Evolutionary conservation across 2,329 filamentous ascomycete species (phyloP).

Genomic region (Cordyceps sp.): DNA sequence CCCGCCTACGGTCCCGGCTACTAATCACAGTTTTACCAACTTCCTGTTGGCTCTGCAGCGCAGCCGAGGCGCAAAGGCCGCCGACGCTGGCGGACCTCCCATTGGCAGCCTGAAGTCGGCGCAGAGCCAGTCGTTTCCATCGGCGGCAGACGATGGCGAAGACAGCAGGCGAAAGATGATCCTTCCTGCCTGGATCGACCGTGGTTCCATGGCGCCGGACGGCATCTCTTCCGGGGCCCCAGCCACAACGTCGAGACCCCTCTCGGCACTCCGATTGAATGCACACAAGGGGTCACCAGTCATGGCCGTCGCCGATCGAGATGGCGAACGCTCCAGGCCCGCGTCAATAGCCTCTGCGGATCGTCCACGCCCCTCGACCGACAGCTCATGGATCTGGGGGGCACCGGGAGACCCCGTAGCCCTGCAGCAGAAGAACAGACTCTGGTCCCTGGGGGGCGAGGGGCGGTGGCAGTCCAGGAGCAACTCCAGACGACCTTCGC

Average conservation of each 20-base stretch:
- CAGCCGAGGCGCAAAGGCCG: slow-evolving; percentile 42
- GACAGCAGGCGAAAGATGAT: slow-evolving; percentile 40
- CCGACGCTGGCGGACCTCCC: slow-evolving; percentile 33
- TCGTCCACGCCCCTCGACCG: slow-evolving; percentile 61
- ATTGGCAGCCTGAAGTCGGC: slow-evolving; percentile 53
- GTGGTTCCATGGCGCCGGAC: slow-evolving; percentile 32
- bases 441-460: slow-evolving; percentile 51
- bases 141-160: slow-evolving; percentile 36
- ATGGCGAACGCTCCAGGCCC: slow-evolving; percentile 45
- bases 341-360: slow-evolving; percentile 53
- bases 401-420: slow-evolving; percentile 27
- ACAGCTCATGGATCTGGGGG: slow-evolving; percentile 62
- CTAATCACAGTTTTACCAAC: slow-evolving; percentile 24
- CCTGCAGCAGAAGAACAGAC: slow-evolving; percentile 35
- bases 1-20: slow-evolving; percentile 16
- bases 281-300: slow-evolving; percentile 32
- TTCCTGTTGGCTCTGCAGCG: slow-evolving; percentile 45
- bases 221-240: slow-evolving; percentile 8
- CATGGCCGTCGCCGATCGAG: slow-evolving; percentile 33
- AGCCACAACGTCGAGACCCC: slow-evolving; percentile 16
- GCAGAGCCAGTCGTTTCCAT: slow-evolving; percentile 65
- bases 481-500: slow-evolving; percentile 64
- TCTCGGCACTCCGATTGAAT: slow-evolving; percentile 26
- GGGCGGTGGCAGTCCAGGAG: slow-evolving; percentile 40
- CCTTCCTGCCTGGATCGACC: slow-evolving; percentile 41